Evolutionary conservation across 1,284 basidiomycete genomes (phyloP), one percentile per base, ranked within the genome.

Genomic region (Pseudozyma tsukubaensis): DNA sequence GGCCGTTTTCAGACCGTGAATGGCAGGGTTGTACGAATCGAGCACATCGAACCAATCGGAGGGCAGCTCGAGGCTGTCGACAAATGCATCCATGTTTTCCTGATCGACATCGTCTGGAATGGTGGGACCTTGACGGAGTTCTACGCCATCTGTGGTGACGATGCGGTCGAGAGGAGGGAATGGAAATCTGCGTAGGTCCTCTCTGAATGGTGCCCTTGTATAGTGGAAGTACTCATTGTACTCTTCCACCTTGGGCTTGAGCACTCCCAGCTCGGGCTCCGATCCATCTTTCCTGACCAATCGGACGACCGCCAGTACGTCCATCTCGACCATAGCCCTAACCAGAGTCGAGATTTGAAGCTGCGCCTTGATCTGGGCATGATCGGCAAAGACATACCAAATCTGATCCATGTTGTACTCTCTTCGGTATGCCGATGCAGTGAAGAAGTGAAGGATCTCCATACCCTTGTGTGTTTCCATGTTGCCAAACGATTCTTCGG

Each of bases 1-100:
- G 3, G 94, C 94, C 86, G 97, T 93, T 82, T 96, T 96, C 58
- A 91, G 89, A 40, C 94, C 91, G 81, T 98, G 95, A 34, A 97
- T 88, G 6, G 92, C 90, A 0, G 96, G 94, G 78, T 96, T 97
- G 85, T 90, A 96, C 0, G 92, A 92, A 2, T 90, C 86, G 1
- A 88, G 86, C 0, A 91, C 89, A 66, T 91, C 89, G 78, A 92
- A 96, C 93, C 94, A 98, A 3, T 70, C 72, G 24, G 66, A 53
- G 44, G 90, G 92, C 50, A 97, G 88, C 79, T 96, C 91, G 92
- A 97, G 92, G 3, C 88, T 88, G 78, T 93, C 91, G 1, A 97
- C 93, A 57, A 95, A 91, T 2, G 89, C 85, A 59, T 92, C 92
- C 94, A 98, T 98, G 1, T 90, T 89, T 2, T 88, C 87, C 67